Evolutionary conservation across 2,329 filamentous ascomycete species (phyloP).

Genomic region (Alternaria sp.): DNA sequence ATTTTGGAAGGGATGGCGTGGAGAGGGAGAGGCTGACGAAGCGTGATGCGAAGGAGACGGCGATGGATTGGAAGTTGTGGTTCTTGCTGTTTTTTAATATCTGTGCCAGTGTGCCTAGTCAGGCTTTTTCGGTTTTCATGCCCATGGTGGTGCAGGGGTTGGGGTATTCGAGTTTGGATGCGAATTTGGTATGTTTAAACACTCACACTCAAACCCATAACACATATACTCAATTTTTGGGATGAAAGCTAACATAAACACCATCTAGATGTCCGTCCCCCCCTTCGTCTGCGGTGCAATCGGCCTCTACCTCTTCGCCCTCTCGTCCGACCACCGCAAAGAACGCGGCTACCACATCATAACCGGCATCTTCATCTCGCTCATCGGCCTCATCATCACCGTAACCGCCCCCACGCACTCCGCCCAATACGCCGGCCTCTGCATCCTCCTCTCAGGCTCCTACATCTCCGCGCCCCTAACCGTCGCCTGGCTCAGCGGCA

Average conservation of each 20-base stretch:
- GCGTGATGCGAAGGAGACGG: slow-evolving; percentile 24
- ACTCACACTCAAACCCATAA: too few relatives aligned
- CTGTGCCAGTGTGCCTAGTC: slow-evolving; percentile 51
- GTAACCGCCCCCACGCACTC: slow-evolving; percentile 11
- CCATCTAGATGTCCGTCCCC: slow-evolving; percentile 51
- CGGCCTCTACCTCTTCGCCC: slow-evolving; percentile 53
- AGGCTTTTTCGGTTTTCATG: slow-evolving; percentile 51
- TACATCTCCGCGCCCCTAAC: slow-evolving; percentile 33
- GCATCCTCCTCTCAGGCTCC: slow-evolving; percentile 31
- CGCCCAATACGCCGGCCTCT: slow-evolving; percentile 24
- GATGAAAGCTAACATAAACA: neutral
- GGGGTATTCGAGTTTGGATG: slow-evolving; percentile 22
- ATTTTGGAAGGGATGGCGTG: neutral
- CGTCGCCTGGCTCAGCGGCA: slow-evolving; percentile 31
- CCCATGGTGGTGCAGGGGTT: slow-evolving; percentile 54
- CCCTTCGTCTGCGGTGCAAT: slow-evolving; percentile 57
- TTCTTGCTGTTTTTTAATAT: slow-evolving; percentile 45
- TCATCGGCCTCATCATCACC: slow-evolving; percentile 34
- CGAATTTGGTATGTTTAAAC: slow-evolving; percentile 20
- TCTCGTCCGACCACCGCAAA: slow-evolving; percentile 50
- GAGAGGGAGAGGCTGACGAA: slow-evolving; percentile 17
- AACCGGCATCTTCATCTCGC: slow-evolving; percentile 52
- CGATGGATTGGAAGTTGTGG: slow-evolving; percentile 31
- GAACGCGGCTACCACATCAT: slow-evolving; percentile 50
- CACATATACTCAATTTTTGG: too few relatives aligned